These are phyloP conservation scores for Fallopia convolvulus DNA, from an alignment of 148 eudicot species.

Conservation along the genomic window DNA sequence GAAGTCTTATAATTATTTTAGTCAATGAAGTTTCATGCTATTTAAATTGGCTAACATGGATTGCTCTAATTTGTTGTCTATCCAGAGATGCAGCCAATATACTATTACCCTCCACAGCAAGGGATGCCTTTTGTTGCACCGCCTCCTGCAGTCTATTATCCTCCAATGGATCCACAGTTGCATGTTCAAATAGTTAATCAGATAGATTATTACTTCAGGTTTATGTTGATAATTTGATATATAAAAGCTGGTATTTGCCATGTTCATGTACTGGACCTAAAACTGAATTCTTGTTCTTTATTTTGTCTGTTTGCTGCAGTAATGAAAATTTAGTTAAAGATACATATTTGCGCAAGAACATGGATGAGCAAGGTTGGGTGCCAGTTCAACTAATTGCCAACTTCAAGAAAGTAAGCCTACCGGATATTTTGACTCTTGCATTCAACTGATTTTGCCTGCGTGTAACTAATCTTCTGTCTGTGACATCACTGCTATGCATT, in stretches of 20 bases:
- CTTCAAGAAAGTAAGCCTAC: constrained; percentile 54
- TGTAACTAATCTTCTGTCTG: not conserved
- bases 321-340: constrained; percentile 72
- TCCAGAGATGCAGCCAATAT: constrained; percentile 42
- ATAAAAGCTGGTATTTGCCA: not conserved
- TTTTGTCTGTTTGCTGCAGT: constrained; percentile 29
- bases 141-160: constrained; percentile 21
- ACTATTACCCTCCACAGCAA: constrained; percentile 25
- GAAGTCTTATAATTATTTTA: not conserved
- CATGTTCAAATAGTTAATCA: constrained; percentile 47
- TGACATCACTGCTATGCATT: not conserved
- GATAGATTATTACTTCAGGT: constrained; percentile 89
- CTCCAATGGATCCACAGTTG: constrained; percentile 48
- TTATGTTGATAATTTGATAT: constrained; percentile 5
- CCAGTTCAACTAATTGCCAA: constrained; percentile 53
- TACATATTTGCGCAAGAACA: constrained; percentile 57
- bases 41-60: not conserved
- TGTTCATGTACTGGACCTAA: not conserved
- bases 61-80: constrained; percentile 1
- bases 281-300: not conserved
- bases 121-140: constrained; percentile 44
- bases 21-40: not conserved
- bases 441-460: not conserved
- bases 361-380: constrained; percentile 94
- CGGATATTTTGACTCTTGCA: not conserved